Evolutionary conservation across 2,329 filamentous ascomycete genomes (phyloP), one percentile per base, ranked within the genome.

Genomic region (Elsinoe arachidis): DNA sequence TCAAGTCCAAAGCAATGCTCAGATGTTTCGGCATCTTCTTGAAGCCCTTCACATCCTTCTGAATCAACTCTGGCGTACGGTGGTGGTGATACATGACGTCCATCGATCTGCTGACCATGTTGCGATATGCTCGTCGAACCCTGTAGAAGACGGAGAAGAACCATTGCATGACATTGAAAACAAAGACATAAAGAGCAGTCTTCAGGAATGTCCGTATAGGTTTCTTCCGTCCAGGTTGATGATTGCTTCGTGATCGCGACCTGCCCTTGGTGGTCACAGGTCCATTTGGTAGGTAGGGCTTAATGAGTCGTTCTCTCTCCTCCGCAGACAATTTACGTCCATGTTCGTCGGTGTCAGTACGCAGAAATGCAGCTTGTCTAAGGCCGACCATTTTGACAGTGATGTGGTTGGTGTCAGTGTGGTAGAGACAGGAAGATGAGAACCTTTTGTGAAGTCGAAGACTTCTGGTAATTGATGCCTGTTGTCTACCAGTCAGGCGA

Each of bases 51-150:
- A 97, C 86, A 73, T 99, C 93, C 66, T 87, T 85, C 67, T 86
- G 84, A 64, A 99, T 96, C 68, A 96, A 83, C 69, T 95, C 89
- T 6, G 93, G 93, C 0, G 92, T 95, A 55, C 89, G 88, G 72
- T 99, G 93, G 74, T 99, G 95, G 75, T 99, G 93, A 71, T 92
- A 91, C 56, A 95, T 78, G 60, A 97, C 81, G 9, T 89, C 88
- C 55, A 90, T 82, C 62, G 92, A 76, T 59, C 88, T 85, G 69
- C 93, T 87, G 63, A 84, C 78, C 52, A 95, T 79, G 7, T 86
- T 82, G 70, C 92, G 86, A 74, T 90, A 93, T 57, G 84, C 82
- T 68, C 90, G 85, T 58, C 91, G 85, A 59, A 89, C 73, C 61
- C 90, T 87, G 63, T 96, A 86, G 70, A 93, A 95, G 62, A 97